A percentile compares a stretch with the other conserved stretches of the same genome.
phyloP scores from a whole-genome alignment of 2,329 filamentous ascomycete genomes.

The Fusarium sp. region DNA sequence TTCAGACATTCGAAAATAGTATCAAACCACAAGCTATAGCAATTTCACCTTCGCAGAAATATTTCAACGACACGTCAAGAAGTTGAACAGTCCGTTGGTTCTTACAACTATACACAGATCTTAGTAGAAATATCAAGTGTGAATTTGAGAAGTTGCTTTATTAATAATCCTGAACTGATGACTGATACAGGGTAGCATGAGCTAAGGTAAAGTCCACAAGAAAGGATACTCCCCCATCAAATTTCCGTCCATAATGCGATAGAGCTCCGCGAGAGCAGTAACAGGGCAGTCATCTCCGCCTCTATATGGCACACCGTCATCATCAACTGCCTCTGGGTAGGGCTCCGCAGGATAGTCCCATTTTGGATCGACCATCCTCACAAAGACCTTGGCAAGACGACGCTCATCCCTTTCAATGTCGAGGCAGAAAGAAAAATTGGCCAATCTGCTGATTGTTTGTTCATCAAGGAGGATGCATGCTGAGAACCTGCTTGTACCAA shows the following conservation, averaged over 20 bases:
- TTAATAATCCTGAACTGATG: not conserved
- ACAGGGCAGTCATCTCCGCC: constrained; percentile 1
- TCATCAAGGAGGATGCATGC: constrained; percentile 14
- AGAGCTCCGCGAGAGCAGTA: constrained; percentile 1
- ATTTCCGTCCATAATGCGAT: constrained; percentile 13
- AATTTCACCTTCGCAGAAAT: too few species aligned
- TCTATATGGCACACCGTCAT: not conserved
- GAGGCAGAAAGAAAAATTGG: not conserved
- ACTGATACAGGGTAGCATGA: not conserved
- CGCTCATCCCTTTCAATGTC: constrained; percentile 1
- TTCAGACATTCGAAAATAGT: too few species aligned
- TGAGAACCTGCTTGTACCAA: constrained; percentile 1
- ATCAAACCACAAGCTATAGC: fast-evolving
- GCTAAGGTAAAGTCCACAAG: not conserved
- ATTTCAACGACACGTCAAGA: too few species aligned
- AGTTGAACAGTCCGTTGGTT: too few species aligned
- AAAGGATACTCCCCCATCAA: constrained; percentile 20
- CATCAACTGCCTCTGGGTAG: not conserved
- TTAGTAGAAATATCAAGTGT: not conserved
- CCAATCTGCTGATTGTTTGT: not conserved
- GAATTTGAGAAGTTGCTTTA: not conserved
- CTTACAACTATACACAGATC: too few species aligned
- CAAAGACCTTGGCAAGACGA: not conserved
- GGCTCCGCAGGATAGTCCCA: constrained; percentile 18
- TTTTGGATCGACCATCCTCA: constrained; percentile 19